Evolutionary conservation across 164 flowering plant species (phyloP).

Genomic region (Magnolia kwangsiensis): DNA sequence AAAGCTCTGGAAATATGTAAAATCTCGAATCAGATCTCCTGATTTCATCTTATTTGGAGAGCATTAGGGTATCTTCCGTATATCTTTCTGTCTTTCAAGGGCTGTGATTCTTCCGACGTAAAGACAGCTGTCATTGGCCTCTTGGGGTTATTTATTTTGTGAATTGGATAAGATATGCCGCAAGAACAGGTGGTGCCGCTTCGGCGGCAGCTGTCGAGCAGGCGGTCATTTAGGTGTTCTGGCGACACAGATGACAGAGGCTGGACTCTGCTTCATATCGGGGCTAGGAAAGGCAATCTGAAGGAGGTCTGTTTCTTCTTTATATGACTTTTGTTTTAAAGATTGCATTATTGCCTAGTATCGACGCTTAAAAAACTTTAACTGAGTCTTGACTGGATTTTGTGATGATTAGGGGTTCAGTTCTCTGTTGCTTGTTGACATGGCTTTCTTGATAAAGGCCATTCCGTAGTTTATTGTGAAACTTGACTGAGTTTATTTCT

Average conservation of each 20-base stretch:
- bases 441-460: neutral
- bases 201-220: constrained; percentile 41
- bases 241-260: constrained; percentile 81
- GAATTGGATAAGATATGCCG: constrained; percentile 21
- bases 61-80: neutral
- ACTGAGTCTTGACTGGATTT: neutral
- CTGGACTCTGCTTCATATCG: constrained; percentile 87
- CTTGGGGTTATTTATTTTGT: neutral
- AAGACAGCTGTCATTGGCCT: neutral
- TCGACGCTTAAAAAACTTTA: too few relatives aligned
- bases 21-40: neutral
- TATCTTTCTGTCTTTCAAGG: neutral
- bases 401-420: neutral
- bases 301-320: constrained; percentile 42
- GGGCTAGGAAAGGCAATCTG: constrained; percentile 82
- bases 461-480: neutral
- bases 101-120: neutral
- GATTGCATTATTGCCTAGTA: too few relatives aligned
- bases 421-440: neutral
- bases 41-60: neutral
- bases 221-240: constrained; percentile 38
- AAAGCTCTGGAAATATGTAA: constrained; percentile 20
- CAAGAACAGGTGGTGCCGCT: constrained; percentile 29
- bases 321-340: too few relatives aligned
- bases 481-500: too few relatives aligned